Base-by-base conservation (phyloP, 208 protist genomes). In the Trichomonas gallinae region DNA sequence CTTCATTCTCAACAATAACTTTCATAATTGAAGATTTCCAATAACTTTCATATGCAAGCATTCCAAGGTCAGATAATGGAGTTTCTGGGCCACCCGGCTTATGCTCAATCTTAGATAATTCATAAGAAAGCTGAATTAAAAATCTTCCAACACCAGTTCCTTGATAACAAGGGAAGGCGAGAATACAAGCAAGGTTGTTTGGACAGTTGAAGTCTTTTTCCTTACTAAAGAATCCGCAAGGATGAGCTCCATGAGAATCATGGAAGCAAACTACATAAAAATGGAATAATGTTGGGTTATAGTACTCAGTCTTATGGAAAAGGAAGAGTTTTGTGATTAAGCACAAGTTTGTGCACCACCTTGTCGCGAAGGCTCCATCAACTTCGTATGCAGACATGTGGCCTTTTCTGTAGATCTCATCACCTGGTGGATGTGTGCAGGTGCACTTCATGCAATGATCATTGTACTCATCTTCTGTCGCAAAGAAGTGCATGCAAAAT, bases 271-370 rank as follows among this genome's bases (percentile, higher is more conserved):
- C 97, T 11, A 99, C 98, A 97, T 99, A 99, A 97, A 99, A 99
- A 11, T 99, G 97, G 97, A 99, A 99, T 0, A 98, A 99, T 26
- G 99, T 99, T 58, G 99, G 99, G 97, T 99, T 99, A 97, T 99
- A 99, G 97, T 99, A 99, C 6, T 99, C 98, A 0, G 99, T 99
- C 98, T 99, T 99, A 98, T 99, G 99, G 97, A 99, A 99, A 0
- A 99, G 97, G 97, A 99, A 99, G 0, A 99, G 97, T 97, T 99
- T 99, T 0, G 99, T 98, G 0, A 99, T 97, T 3, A 99, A 98
- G 88, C 99, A 99, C 17, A 99, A 97, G 97, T 99, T 99, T 97
- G 99, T 97, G 93, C 97, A 97, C 49, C 97, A 98, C 2, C 97
- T 96, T 45, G 97, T 88, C 26, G 48, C 63, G n/a, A 58, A 44